phyloP scores from a whole-genome alignment of 345 rosid species.

The Lepidium africanum region DNA sequence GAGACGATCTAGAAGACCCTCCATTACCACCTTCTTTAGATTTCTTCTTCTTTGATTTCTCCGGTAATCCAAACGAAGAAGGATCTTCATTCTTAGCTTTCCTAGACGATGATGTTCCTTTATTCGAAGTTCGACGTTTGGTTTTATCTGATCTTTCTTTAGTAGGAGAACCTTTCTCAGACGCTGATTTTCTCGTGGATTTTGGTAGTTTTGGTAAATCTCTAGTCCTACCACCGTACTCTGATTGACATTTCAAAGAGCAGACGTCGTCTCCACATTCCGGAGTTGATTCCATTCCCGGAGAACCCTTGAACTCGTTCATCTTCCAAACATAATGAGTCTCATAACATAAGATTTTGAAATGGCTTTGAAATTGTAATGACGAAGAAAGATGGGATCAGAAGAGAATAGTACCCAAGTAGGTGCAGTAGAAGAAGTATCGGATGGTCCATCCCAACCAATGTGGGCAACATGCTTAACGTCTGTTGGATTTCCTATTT shows the following conservation, averaged over 20 bases:
- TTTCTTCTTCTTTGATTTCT: conserved; percentile 16
- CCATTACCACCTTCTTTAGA: conserved; percentile 1
- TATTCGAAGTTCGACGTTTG: conserved; percentile 10
- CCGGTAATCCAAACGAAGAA: background rate
- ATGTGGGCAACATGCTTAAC: conserved; percentile 96
- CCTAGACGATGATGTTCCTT: conserved; percentile 1
- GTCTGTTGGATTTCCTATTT: conserved; percentile 80
- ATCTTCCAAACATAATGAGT: background rate
- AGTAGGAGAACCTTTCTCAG: conserved; percentile 14
- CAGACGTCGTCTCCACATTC: background rate
- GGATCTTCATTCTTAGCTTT: background rate
- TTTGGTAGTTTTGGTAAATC: conserved; percentile 22
- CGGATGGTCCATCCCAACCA: conserved; percentile 58
- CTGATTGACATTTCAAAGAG: background rate
- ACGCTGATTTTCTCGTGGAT: conserved; percentile 7
- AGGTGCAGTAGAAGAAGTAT: conserved; percentile 5
- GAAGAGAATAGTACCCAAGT: background rate
- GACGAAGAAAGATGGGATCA: background rate
- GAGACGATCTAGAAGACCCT: conserved; percentile 11
- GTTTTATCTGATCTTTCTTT: conserved; percentile 12
- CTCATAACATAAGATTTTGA: background rate
- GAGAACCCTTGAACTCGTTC: conserved; percentile 6
- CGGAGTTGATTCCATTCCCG: background rate
- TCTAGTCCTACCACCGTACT: conserved; percentile 3
- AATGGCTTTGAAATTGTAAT: background rate